Percentiles rank a stretch among this genome's conserved stretches.
Evolutionary conservation across 177 flowering plant species (phyloP).

Genomic region (Telopea speciosissima): DNA sequence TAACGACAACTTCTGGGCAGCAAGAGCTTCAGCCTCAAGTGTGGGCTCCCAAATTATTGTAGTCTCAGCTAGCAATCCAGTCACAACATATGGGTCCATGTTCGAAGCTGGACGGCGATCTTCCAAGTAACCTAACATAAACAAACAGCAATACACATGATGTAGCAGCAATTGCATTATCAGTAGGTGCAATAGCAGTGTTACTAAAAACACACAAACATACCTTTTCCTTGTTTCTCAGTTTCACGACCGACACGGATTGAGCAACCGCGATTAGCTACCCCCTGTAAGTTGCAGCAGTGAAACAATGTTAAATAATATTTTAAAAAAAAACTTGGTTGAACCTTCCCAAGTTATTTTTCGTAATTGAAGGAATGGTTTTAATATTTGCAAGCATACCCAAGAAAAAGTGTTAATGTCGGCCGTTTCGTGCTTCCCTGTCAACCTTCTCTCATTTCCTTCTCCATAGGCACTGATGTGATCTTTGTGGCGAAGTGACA

Average conservation of each 20-base stretch:
- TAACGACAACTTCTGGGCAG: conserved; percentile 82
- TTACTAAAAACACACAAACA: not conserved
- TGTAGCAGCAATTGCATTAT: not conserved
- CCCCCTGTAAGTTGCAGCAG: conserved; percentile 51
- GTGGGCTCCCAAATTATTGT: conserved; percentile 88
- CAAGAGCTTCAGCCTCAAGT: conserved; percentile 91
- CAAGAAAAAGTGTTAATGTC: conserved; percentile 80
- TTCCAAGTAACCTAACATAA: conserved; percentile 72
- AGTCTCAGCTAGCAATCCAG: conserved; percentile 75
- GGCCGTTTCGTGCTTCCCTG: conserved; percentile 98
- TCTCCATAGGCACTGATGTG: conserved; percentile 97
- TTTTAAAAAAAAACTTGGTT: not conserved
- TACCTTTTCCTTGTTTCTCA: conserved; percentile 91
- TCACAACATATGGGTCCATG: conserved; percentile 97
- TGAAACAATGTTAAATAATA: conserved; percentile 1
- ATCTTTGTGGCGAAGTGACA: conserved; percentile 85
- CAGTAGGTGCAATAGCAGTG: not conserved
- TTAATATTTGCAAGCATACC: conserved; percentile 42
- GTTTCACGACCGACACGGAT: conserved; percentile 96
- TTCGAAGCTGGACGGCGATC: conserved; percentile 97
- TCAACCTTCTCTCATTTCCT: conserved; percentile 96
- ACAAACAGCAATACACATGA: not conserved
- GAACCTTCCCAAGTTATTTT: not conserved
- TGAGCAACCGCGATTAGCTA: conserved; percentile 97
- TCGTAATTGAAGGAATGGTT: not conserved